phyloP scores from a whole-genome alignment of 768 basidiomycete species.

The Leccinum rimulosum region DNA sequence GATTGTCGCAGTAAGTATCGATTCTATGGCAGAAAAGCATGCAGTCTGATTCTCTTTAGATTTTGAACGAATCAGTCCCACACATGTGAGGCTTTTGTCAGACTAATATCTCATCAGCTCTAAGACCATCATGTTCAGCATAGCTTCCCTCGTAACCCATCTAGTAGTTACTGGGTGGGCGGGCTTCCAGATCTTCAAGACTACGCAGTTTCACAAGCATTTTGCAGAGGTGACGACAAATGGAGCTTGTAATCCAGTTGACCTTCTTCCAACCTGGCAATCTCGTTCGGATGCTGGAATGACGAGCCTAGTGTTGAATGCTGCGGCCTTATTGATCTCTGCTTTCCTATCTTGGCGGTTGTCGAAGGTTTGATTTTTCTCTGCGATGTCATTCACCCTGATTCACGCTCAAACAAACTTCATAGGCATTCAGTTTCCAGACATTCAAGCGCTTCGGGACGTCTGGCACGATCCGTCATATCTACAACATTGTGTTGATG shows the following conservation, averaged over 20 bases:
- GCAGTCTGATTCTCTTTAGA: conserved; percentile 8
- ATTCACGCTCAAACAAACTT: not conserved
- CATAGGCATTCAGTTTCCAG: conserved; percentile 76
- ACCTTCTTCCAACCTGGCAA: conserved; percentile 60
- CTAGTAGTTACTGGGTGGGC: conserved; percentile 73
- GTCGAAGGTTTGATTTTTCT: conserved; percentile 51
- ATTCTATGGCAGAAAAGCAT: conserved; percentile 20
- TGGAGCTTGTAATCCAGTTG: conserved; percentile 57
- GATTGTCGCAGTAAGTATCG: conserved; percentile 48
- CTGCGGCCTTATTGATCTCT: conserved; percentile 56
- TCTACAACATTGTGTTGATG: conserved; percentile 70
- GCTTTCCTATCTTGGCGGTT: conserved; percentile 69
- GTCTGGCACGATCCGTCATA: conserved; percentile 64
- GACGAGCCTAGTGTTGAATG: conserved; percentile 60
- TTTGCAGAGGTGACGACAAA: conserved; percentile 58
- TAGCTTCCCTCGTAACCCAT: conserved; percentile 73
- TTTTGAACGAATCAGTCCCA: conserved; percentile 76
- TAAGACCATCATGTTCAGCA: conserved; percentile 21
- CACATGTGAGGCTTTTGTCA: conserved; percentile 44
- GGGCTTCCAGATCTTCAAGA: conserved; percentile 61
- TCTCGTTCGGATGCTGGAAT: conserved; percentile 60
- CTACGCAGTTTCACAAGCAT: conserved; percentile 51
- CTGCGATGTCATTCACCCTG: not conserved
- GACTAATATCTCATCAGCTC: not conserved
- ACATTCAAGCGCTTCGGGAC: conserved; percentile 87